Evolutionary conservation across 371 early-diverging fungal species (phyloP).

Genomic region (Mortierella sp.): DNA sequence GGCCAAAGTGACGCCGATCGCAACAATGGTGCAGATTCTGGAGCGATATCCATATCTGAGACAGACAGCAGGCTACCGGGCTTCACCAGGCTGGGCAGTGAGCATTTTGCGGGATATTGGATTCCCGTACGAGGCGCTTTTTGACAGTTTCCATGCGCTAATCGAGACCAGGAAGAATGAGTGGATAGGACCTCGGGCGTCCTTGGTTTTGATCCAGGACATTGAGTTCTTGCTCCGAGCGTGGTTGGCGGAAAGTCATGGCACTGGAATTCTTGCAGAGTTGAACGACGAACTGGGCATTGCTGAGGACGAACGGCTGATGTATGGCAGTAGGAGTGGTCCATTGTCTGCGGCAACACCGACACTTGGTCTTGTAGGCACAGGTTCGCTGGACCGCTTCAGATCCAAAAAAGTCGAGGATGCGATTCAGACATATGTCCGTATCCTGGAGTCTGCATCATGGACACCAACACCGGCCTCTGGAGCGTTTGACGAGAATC

Average conservation of each 20-base stretch:
- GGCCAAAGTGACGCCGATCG: constrained; percentile 57
- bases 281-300: constrained; percentile 40
- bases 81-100: constrained; percentile 47
- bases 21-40: constrained; percentile 43
- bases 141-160: constrained; percentile 49
- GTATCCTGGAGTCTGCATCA: constrained; percentile 44
- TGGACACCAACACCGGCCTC: constrained; percentile 48
- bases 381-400: constrained; percentile 39
- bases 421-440: constrained; percentile 45
- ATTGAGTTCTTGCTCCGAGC: constrained; percentile 47
- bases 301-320: constrained; percentile 26
- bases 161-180: constrained; percentile 51
- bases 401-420: constrained; percentile 30
- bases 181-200: constrained; percentile 47
- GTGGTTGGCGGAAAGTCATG: constrained; percentile 44
- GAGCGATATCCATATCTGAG: constrained; percentile 48
- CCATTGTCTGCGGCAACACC: constrained; percentile 5
- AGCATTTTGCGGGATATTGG: constrained; percentile 48
- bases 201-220: constrained; percentile 49
- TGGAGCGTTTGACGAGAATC: constrained; percentile 33
- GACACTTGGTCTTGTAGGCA: constrained; percentile 11
- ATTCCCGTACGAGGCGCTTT: constrained; percentile 49
- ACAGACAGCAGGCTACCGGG: constrained; percentile 24
- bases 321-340: constrained; percentile 22
- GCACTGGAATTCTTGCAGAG: constrained; percentile 23